These are phyloP conservation scores for Simplicillium aogashimaense DNA, from an alignment of 2,329 filamentous ascomycete species.

Conservation along the genomic window DNA sequence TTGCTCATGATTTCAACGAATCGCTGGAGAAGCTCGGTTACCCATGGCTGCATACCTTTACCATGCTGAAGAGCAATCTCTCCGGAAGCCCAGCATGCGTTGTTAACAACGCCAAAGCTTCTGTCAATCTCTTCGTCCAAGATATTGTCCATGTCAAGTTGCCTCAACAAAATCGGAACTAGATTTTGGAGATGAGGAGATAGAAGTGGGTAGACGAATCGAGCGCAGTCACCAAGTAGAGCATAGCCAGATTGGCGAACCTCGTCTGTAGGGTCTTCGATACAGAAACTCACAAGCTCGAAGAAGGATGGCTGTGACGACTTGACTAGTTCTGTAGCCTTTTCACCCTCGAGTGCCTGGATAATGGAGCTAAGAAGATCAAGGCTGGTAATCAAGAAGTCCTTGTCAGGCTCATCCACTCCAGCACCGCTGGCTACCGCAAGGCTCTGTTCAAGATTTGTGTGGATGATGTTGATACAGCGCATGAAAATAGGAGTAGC, in stretches of 20 bases:
- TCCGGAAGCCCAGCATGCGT: slow-evolving; percentile 93
- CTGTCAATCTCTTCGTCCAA: slow-evolving; percentile 73
- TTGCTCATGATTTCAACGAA: slow-evolving; percentile 78
- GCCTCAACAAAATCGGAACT: slow-evolving; percentile 72
- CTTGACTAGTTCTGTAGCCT: slow-evolving; percentile 67
- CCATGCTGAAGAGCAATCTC: slow-evolving; percentile 80
- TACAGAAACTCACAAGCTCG: slow-evolving; percentile 79
- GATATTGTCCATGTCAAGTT: slow-evolving; percentile 73
- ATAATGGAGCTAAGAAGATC: slow-evolving; percentile 90
- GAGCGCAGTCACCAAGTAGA: slow-evolving; percentile 86
- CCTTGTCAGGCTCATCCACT: slow-evolving; percentile 80
- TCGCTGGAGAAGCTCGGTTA: slow-evolving; percentile 66
- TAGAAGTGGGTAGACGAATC: slow-evolving; percentile 79
- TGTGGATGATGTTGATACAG: slow-evolving; percentile 84
- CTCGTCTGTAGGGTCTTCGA: slow-evolving; percentile 85
- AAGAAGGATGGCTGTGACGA: slow-evolving; percentile 77
- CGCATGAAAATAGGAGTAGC: slow-evolving; percentile 77
- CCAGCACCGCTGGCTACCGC: slow-evolving; percentile 57
- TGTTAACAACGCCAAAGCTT: slow-evolving; percentile 90
- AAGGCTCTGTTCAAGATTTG: slow-evolving; percentile 75
- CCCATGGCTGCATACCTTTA: slow-evolving; percentile 65
- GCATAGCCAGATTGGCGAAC: slow-evolving; percentile 95
- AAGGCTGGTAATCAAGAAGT: slow-evolving; percentile 90
- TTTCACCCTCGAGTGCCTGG: slow-evolving; percentile 68
- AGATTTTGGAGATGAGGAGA: slow-evolving; percentile 63